Base-by-base conservation (phyloP, 108 stramenopile species). In the Aureococcus anophagefferens region DNA sequence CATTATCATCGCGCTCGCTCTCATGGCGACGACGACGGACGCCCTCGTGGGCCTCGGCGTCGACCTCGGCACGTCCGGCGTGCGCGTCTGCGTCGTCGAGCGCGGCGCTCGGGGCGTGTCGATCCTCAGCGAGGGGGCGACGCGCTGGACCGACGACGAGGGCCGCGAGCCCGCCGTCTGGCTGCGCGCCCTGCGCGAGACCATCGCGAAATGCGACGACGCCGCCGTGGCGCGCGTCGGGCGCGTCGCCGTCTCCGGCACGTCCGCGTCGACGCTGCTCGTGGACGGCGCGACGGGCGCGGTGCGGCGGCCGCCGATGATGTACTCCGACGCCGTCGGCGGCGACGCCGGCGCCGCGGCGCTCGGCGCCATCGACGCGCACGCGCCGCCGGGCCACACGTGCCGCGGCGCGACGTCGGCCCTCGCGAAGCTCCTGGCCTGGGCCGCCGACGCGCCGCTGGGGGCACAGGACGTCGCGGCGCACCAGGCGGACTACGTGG, bases 401-500 rank as follows among this genome's bases (percentile, higher is more conserved):
- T 87, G 91, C 25, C 79, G 88, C 13, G 86, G 89, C 21, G 74
- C 80, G 11, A 94, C 95, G 35, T 86, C 89, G 36, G 83, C 93
- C 13, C 83, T 96, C 75, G 91, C 93, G 40, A 96, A 96, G 74
- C 78, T 94, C 21, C 69, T 96, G 45, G 64, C 88, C 65, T 96
- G 93, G 93, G 85, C 86, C 62, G 76, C 86, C 40, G 89, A 91
- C 72, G 65, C 74, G 65, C 76, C 91, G 14, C 72, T 93, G 64
- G 67, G 35, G 14, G 67, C 69, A 62, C 16, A 74, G 25, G 92
- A 94, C 77, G 74, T 79, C 34, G 51, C 94, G 9, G 89, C 80
- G 70, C 95, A 96, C 85, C 95, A 96, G 83, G 86, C 92, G n/a
- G 95, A 96, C 76, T 96, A 89, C 73, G 77, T 90, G 62, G 80